Conservation (phyloP, 345 rosid genomes). For the Bruguiera parviflora region DNA sequence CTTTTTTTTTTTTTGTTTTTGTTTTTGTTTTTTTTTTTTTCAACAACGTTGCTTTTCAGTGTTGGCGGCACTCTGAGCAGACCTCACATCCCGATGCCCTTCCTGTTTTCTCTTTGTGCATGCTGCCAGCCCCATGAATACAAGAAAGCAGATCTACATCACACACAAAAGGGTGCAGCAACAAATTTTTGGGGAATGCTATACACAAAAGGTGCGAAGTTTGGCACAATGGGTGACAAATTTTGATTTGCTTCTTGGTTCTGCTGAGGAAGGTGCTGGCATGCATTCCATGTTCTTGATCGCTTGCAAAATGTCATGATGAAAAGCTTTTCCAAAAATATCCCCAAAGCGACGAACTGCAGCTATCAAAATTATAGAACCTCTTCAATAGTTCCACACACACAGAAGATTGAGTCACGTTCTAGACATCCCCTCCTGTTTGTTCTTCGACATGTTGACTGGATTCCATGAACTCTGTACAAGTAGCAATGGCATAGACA, state of each 20-base stretch:
- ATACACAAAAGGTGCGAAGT: conserved; percentile 37
- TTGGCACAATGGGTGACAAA: conserved; percentile 52
- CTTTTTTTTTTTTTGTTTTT: no score
- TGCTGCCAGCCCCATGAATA: conserved; percentile 21
- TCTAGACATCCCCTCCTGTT: no score
- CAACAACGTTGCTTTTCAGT: conserved; percentile 33
- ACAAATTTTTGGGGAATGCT: conserved; percentile 32
- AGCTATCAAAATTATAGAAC: no score
- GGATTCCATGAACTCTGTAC: no score
- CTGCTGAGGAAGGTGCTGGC: conserved; percentile 45
- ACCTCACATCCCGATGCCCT: conserved; percentile 28
- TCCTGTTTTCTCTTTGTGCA: conserved; percentile 29
- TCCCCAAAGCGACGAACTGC: conserved; percentile 37
- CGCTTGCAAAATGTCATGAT: conserved; percentile 28
- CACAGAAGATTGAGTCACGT: no score
- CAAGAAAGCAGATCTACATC: conserved; percentile 30
- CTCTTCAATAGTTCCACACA: no score
- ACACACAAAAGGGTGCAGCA: conserved; percentile 24
- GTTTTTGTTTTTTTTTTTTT: no score
- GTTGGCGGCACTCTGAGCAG: conserved; percentile 36
- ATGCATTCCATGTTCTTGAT: conserved; percentile 37
- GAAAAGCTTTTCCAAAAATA: conserved; percentile 36
- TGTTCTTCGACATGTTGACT: no score
- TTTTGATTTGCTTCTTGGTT: conserved; percentile 43
- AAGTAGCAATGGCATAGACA: no score